These are phyloP conservation scores for Blakeslea trispora DNA, from an alignment of 371 early-diverging fungal genomes.

Conservation along the genomic window DNA sequence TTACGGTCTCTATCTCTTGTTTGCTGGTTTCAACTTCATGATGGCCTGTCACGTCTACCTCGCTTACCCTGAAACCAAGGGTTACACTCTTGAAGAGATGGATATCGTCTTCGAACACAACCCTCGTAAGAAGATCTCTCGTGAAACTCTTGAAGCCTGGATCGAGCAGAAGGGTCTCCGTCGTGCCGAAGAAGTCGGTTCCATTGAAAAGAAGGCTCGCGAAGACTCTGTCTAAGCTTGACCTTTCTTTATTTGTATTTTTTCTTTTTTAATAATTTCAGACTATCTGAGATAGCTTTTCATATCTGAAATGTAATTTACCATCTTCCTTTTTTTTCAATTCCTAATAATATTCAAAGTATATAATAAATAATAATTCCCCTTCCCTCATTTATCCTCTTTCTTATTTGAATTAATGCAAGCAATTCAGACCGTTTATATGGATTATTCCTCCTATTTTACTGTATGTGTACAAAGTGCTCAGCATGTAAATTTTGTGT, in stretches of 20 bases:
- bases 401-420: too few species aligned
- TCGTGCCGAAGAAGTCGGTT: neutral
- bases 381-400: too few species aligned
- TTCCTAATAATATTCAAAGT: too few species aligned
- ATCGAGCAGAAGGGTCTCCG: slow-evolving; percentile 23
- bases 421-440: too few species aligned
- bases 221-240: neutral
- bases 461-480: too few species aligned
- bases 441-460: too few species aligned
- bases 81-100: slow-evolving; percentile 52
- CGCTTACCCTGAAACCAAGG: slow-evolving; percentile 64
- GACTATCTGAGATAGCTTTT: too few species aligned
- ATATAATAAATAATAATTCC: too few species aligned
- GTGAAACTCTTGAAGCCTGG: slow-evolving; percentile 29
- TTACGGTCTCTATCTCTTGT: slow-evolving; percentile 68
- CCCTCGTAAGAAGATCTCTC: slow-evolving; percentile 35
- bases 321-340: too few species aligned
- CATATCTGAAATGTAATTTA: too few species aligned
- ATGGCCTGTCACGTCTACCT: slow-evolving; percentile 55
- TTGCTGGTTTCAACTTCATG: slow-evolving; percentile 50
- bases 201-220: slow-evolving; percentile 3
- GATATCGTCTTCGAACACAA: slow-evolving; percentile 40
- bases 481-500: too few species aligned
- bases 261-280: neutral
- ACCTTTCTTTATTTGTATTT: neutral